These are phyloP conservation scores for Aspergillus amoenus DNA, from an alignment of 2,329 filamentous ascomycete species.

Conservation along the genomic window DNA sequence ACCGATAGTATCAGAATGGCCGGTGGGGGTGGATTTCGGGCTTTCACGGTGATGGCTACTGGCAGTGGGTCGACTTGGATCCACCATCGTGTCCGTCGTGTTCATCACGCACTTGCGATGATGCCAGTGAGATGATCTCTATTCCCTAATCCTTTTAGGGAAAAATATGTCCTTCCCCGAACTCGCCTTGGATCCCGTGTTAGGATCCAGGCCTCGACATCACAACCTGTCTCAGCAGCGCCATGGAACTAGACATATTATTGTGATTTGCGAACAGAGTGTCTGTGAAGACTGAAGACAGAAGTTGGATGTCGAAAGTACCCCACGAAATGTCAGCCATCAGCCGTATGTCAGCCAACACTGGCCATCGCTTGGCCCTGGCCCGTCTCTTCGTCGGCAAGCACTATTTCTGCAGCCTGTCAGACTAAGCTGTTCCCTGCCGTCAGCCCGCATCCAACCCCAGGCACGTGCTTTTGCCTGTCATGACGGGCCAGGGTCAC, in stretches of 20 bases:
- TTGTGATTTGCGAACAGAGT: too few relatives aligned
- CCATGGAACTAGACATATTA: too few relatives aligned
- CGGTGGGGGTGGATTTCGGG: not conserved
- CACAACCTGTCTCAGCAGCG: too few relatives aligned
- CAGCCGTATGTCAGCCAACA: not conserved
- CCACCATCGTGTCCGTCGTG: not conserved
- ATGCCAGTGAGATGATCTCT: not conserved
- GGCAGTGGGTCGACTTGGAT: not conserved
- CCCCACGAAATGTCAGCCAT: not conserved
- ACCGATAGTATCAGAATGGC: not conserved
- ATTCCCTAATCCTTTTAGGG: not conserved
- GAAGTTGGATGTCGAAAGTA: not conserved
- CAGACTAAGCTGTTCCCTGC: not conserved
- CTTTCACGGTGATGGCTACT: not conserved
- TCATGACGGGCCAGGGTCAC: not conserved
- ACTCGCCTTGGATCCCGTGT: not conserved
- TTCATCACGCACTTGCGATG: not conserved
- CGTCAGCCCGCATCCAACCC: constrained; percentile 5
- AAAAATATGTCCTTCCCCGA: not conserved
- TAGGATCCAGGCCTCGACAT: not conserved
- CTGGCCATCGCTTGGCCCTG: not conserved
- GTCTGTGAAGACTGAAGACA: not conserved
- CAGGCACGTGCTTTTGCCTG: constrained; percentile 4
- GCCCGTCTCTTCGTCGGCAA: not conserved
- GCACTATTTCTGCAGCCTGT: not conserved